Conservation (phyloP, 768 basidiomycete genomes). For the Crepidotus variabilis region DNA sequence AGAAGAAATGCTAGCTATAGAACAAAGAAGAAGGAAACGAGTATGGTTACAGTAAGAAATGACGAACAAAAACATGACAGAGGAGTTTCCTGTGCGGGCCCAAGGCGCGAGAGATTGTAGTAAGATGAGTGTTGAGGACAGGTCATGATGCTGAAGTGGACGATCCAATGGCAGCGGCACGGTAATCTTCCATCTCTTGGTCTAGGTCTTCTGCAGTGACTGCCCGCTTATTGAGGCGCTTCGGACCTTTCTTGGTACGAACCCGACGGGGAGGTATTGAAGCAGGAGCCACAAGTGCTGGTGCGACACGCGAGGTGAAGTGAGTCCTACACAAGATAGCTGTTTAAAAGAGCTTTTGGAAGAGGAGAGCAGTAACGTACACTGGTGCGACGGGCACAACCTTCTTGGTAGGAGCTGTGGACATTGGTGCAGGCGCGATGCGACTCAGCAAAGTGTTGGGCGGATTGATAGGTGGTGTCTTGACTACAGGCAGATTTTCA, state of each 20-base stretch:
- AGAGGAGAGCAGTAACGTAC: not conserved
- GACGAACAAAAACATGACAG: not conserved
- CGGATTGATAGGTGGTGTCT: conserved; percentile 8
- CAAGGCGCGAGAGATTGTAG: not conserved
- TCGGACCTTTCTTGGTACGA: conserved; percentile 70
- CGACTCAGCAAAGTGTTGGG: conserved; percentile 26
- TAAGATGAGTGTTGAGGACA: not conserved
- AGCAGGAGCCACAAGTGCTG: conserved; percentile 13
- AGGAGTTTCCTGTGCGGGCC: not conserved
- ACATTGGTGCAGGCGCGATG: conserved; percentile 17
- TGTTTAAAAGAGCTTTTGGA: not conserved
- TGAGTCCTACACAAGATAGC: not conserved
- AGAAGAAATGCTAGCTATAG: conserved; percentile 1
- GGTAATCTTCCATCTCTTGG: conserved; percentile 79
- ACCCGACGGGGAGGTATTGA: conserved; percentile 33
- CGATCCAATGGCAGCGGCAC: conserved; percentile 35
- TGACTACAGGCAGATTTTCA: conserved; percentile 33
- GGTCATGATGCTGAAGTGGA: not conserved
- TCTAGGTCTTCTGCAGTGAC: conserved; percentile 59
- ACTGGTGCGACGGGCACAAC: too few species aligned
- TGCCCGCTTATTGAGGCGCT: conserved; percentile 58
- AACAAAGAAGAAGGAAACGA: not conserved
- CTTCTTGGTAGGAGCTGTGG: too few species aligned
- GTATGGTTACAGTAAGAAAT: not conserved
- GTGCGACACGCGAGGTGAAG: conserved; percentile 4